A percentile compares a stretch with the other conserved stretches of the same genome.
Conservation (phyloP, 495 filamentous ascomycete genomes). For the Talaromyces ruber region DNA sequence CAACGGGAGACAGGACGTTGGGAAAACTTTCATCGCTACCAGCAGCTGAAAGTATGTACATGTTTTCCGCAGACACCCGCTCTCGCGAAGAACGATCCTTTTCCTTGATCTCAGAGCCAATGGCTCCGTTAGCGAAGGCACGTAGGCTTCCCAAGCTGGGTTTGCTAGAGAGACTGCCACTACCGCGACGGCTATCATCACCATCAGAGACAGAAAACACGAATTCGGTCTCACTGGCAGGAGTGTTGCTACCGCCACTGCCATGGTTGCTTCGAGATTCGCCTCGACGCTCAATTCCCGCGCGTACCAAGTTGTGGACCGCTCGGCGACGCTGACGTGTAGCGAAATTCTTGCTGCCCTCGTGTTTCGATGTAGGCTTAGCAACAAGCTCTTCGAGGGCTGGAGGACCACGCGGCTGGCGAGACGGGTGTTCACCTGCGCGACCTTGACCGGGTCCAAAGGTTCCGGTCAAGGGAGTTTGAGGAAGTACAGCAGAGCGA, state of each 20-base stretch:
- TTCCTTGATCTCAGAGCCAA: conserved; percentile 72
- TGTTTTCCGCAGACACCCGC: conserved; percentile 43
- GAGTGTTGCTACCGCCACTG: conserved; percentile 72
- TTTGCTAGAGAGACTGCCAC: conserved; percentile 71
- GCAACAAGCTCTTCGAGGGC: conserved; percentile 83
- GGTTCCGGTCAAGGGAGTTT: conserved; percentile 74
- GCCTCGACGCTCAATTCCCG: conserved; percentile 75
- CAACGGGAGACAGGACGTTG: conserved; percentile 36
- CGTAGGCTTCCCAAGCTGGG: conserved; percentile 72
- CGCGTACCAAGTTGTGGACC: conserved; percentile 82
- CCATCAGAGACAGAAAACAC: conserved; percentile 74
- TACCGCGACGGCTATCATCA: conserved; percentile 70
- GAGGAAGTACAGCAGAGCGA: conserved; percentile 68
- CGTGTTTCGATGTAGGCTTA: conserved; percentile 87
- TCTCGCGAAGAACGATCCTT: conserved; percentile 55
- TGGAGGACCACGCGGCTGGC: conserved; percentile 90
- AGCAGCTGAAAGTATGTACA: conserved; percentile 22
- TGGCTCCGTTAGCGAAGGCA: conserved; percentile 70
- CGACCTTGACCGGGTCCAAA: conserved; percentile 91
- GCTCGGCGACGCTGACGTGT: conserved; percentile 88
- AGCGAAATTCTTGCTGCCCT: conserved; percentile 98
- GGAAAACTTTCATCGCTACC: conserved; percentile 55
- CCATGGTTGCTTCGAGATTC: conserved; percentile 49
- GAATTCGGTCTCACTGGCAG: conserved; percentile 80
- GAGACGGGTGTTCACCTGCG: conserved; percentile 87